Evolutionary conservation across 1,284 basidiomycete species (phyloP).

Genomic region (Ustilago sp.): DNA sequence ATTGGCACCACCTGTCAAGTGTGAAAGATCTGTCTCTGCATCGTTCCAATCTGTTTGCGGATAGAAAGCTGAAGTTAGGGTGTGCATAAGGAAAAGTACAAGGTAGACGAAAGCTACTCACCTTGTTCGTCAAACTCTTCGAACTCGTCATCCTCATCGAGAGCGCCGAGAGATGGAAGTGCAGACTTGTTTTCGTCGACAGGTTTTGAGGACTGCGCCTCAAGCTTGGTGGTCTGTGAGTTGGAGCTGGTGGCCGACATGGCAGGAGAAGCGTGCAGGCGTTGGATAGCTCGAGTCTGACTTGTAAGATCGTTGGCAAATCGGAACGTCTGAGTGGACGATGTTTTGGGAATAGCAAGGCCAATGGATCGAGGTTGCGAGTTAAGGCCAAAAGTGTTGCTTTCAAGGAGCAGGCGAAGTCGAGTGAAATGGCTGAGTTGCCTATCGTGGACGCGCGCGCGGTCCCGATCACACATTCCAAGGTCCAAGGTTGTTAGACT

Average conservation of each 20-base stretch:
- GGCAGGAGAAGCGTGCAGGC: not conserved
- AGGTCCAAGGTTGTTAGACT: conserved; percentile 6
- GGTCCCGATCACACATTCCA: conserved; percentile 34
- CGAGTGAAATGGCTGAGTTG: conserved; percentile 6
- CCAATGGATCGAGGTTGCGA: not conserved
- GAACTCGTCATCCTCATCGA: conserved; percentile 69
- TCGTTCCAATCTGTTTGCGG: conserved; percentile 81
- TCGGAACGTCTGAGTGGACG: not conserved
- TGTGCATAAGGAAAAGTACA: not conserved
- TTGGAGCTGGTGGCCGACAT: conserved; percentile 46
- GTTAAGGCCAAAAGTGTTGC: conserved; percentile 18
- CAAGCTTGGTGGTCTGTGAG: conserved; percentile 33
- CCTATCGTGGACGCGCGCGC: conserved; percentile 27
- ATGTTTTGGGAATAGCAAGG: not conserved
- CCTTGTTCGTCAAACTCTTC: conserved; percentile 68
- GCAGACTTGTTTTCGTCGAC: conserved; percentile 27
- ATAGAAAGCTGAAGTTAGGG: not conserved
- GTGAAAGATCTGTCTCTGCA: conserved; percentile 81
- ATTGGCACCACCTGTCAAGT: conserved; percentile 71
- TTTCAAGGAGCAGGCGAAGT: conserved; percentile 16
- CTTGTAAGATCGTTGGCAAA: not conserved
- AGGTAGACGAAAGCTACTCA: conserved; percentile 27
- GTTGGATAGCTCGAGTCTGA: not conserved
- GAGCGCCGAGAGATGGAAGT: conserved; percentile 63
- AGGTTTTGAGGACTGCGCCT: conserved; percentile 30